Conservation (phyloP, 352 stramenopile genomes). For the Aphanomyces astaci region DNA sequence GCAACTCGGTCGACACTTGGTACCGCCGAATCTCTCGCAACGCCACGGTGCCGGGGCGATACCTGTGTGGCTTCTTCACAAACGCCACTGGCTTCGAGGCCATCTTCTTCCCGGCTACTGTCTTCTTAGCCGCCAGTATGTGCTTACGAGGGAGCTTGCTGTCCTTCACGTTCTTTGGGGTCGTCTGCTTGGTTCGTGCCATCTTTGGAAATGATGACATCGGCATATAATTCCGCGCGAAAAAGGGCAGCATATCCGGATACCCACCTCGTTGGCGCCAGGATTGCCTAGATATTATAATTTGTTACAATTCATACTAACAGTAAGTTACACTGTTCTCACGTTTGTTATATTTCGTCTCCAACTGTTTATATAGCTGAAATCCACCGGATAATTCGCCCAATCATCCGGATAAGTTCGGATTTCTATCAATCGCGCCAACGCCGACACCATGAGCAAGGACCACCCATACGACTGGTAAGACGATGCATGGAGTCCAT, state of each 20-base stretch:
- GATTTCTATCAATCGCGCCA: neutral
- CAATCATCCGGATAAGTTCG: neutral
- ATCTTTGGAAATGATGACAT: conserved; percentile 25
- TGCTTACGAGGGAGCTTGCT: conserved; percentile 41
- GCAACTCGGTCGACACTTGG: conserved; percentile 28
- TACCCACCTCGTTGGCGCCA: neutral
- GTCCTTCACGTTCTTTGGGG: conserved; percentile 26
- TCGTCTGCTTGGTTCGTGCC: conserved; percentile 34
- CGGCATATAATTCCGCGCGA: neutral
- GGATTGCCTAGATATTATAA: neutral
- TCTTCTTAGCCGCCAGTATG: conserved; percentile 59
- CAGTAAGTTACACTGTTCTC: too few relatives aligned
- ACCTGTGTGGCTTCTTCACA: conserved; percentile 61
- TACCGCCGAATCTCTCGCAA: conserved; percentile 29
- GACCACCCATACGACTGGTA: conserved; percentile 79
- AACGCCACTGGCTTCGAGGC: conserved; percentile 46
- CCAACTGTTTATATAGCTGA: too few relatives aligned
- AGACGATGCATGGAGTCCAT: conserved; percentile 2
- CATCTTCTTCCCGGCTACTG: conserved; percentile 56
- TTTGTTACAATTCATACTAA: too few relatives aligned
- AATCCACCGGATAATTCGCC: too few relatives aligned
- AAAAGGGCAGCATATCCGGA: neutral
- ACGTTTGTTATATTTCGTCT: too few relatives aligned
- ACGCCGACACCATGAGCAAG: conserved; percentile 28
- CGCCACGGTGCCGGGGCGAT: conserved; percentile 25